phyloP scores from a whole-genome alignment of 1,284 basidiomycete genomes.

The Papiliotrema terrestris region DNA sequence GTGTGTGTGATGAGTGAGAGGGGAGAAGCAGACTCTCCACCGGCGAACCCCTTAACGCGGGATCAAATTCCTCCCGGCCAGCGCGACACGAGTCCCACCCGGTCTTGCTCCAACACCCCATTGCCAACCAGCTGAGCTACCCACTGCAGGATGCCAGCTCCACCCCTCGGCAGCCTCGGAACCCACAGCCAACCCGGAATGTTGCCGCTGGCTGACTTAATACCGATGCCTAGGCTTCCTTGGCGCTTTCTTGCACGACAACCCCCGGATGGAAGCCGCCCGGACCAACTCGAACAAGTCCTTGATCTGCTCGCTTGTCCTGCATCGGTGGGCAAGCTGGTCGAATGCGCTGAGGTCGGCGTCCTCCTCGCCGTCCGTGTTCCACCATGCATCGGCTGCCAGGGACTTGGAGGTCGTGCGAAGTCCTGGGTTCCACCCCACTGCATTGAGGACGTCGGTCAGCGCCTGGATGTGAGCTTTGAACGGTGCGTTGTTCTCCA shows the following conservation, averaged over 20 bases:
- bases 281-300: background rate
- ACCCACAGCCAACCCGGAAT: conserved; percentile 3
- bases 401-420: background rate
- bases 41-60: no score
- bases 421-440: conserved; percentile 7
- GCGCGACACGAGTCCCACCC: no score
- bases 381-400: background rate
- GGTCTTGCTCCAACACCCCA: no score
- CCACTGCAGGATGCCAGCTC: conserved; percentile 6
- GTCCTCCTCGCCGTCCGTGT: background rate
- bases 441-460: conserved; percentile 9
- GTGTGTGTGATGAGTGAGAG: no score
- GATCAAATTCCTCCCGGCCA: no score
- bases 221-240: background rate
- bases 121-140: conserved; percentile 4
- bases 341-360: background rate
- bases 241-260: conserved; percentile 3
- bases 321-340: background rate
- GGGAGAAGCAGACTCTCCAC: no score
- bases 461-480: conserved; percentile 5
- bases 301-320: background rate
- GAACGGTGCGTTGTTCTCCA: background rate
- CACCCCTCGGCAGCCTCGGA: background rate
- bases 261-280: background rate
- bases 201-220: background rate